A percentile compares a stretch with the other conserved stretches of the same genome.
Conservation (phyloP, 208 protist genomes). For the Acanthamoeba lenticulata region DNA sequence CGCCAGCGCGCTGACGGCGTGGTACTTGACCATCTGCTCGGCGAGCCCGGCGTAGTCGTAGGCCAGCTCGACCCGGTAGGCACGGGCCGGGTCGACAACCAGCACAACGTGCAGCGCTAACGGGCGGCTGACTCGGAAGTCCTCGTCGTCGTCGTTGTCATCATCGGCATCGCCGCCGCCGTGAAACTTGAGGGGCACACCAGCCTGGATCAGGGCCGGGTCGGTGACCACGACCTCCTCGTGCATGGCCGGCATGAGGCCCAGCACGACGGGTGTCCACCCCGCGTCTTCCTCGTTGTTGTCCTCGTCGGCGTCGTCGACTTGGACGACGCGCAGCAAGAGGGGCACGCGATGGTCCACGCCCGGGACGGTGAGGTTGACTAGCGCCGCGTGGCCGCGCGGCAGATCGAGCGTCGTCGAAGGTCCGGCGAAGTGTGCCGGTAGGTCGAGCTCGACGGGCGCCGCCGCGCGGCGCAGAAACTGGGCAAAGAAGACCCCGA, state of each 20-base stretch:
- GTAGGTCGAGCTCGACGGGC: background rate
- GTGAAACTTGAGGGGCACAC: constrained; percentile 56
- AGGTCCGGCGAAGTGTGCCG: background rate
- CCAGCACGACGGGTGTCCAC: background rate
- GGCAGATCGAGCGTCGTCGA: background rate
- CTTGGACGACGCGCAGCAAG: background rate
- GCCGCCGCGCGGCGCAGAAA: background rate
- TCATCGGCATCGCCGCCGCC: background rate
- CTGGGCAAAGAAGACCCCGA: background rate
- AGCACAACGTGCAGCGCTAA: no score
- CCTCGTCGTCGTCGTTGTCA: no score
- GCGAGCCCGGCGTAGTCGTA: constrained; percentile 19
- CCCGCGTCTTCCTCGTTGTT: background rate
- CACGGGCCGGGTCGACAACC: background rate
- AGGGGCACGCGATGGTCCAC: constrained; percentile 11
- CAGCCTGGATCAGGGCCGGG: background rate
- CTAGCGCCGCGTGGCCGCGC: background rate
- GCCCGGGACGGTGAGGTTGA: background rate
- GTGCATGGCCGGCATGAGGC: background rate
- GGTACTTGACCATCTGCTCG: constrained; percentile 64
- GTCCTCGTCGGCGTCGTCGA: background rate
- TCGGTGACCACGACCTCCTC: constrained; percentile 26
- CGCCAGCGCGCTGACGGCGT: background rate
- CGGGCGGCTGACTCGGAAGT: no score
- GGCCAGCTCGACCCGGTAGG: background rate